These are phyloP conservation scores for Fusarium compactum DNA, from an alignment of 2,329 filamentous ascomycete species.

Conservation along the genomic window DNA sequence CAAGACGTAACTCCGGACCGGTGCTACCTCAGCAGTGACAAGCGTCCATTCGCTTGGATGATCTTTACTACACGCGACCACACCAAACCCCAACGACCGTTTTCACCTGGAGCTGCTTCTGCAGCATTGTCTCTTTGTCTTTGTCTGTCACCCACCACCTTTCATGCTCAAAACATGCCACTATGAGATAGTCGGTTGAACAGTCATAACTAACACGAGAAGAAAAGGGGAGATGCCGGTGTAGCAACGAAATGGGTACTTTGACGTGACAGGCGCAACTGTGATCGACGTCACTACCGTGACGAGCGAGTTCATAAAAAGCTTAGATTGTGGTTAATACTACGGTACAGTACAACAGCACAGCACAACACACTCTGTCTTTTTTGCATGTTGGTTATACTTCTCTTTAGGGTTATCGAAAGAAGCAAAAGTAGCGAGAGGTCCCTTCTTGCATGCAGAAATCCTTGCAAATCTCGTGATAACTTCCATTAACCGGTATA, in stretches of 20 bases:
- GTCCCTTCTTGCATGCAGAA: conserved; percentile 29
- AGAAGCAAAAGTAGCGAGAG: neutral
- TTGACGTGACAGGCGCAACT: conserved; percentile 15
- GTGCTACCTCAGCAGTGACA: conserved; percentile 20
- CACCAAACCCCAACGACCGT: conserved; percentile 36
- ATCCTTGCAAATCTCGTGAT: conserved; percentile 10
- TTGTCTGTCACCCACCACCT: conserved; percentile 19
- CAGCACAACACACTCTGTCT: neutral
- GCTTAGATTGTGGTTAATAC: conserved; percentile 3
- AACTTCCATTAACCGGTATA: conserved; percentile 5
- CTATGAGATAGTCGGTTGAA: conserved; percentile 22
- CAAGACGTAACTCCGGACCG: conserved; percentile 19
- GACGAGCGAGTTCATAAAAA: conserved; percentile 12
- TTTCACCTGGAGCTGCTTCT: conserved; percentile 39
- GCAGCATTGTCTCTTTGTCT: conserved; percentile 8
- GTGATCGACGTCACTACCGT: conserved; percentile 26
- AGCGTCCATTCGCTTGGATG: conserved; percentile 34
- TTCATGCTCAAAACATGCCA: conserved; percentile 15
- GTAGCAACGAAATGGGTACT: neutral
- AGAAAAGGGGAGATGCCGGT: neutral
- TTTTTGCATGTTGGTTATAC: neutral
- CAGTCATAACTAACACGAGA: conserved; percentile 22
- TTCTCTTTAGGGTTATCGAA: neutral
- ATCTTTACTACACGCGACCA: conserved; percentile 45
- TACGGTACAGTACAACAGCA: neutral